Conservation (phyloP, 257 asterid species). For the Gynochthodes officinalis region DNA sequence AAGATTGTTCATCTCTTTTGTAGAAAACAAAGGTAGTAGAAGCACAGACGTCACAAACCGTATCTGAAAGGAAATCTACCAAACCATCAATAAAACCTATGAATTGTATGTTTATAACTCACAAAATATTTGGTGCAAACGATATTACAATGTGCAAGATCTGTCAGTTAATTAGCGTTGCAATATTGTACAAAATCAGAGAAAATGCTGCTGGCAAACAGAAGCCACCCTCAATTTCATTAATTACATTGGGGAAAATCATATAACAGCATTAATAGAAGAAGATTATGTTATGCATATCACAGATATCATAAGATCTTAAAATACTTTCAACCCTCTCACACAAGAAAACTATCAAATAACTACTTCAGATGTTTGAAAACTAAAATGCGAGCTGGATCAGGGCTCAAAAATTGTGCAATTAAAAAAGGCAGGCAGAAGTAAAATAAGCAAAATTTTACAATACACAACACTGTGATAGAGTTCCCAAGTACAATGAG, state of each 20-base stretch:
- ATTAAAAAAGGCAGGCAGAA: no score
- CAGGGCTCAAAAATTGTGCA: slow-evolving; percentile 2
- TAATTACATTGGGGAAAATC: no score
- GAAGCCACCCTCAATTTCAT: neutral
- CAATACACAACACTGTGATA: neutral
- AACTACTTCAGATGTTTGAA: neutral
- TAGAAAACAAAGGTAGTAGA: neutral
- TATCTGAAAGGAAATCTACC: neutral
- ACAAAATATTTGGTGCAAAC: neutral
- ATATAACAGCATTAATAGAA: no score
- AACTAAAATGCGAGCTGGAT: neutral
- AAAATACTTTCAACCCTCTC: no score
- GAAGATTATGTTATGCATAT: neutral
- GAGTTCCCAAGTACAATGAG: neutral
- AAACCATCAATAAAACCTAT: neutral
- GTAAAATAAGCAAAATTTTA: neutral
- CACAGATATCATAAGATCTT: neutral
- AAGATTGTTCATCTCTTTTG: neutral
- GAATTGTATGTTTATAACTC: neutral
- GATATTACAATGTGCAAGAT: neutral
- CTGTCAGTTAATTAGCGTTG: neutral
- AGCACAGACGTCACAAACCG: neutral
- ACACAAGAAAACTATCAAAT: neutral
- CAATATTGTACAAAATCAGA: neutral
- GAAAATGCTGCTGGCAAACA: neutral